A percentile compares a stretch with the other conserved stretches of the same genome.
phyloP scores from a whole-genome alignment of 805 yeast genomes.

The Candida pseudofarinosa region DNA sequence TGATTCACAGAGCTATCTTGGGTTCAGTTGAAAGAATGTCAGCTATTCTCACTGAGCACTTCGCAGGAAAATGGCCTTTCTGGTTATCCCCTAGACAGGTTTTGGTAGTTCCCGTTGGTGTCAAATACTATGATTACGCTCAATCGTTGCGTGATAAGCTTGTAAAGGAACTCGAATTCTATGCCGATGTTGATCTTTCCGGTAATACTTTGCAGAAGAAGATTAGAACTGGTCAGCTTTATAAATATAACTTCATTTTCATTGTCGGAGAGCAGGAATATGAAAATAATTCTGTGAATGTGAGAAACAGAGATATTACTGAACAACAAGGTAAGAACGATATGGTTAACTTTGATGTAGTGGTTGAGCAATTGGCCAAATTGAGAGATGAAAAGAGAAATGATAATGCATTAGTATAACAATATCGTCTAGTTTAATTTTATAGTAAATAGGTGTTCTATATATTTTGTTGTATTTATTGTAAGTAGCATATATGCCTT shows the following conservation, averaged over 20 bases:
- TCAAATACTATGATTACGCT: conserved; percentile 87
- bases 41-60: conserved; percentile 96
- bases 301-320: conserved; percentile 93
- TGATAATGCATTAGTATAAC: conserved; percentile 49
- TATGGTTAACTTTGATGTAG: conserved; percentile 67
- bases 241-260: conserved; percentile 92
- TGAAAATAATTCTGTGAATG: conserved; percentile 74
- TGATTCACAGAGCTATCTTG: conserved; percentile 98
- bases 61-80: conserved; percentile 99
- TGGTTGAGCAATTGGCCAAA: conserved; percentile 60
- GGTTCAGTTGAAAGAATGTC: conserved; percentile 99
- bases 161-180: conserved; percentile 68
- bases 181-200: conserved; percentile 86
- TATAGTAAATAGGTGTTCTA: background rate
- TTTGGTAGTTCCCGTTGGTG: conserved; percentile 95
- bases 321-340: conserved; percentile 92
- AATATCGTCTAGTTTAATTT: background rate
- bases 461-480: background rate
- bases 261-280: conserved; percentile 96
- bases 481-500: background rate
- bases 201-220: conserved; percentile 98
- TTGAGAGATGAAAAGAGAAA: conserved; percentile 72
- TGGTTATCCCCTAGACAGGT: conserved; percentile 99
- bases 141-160: conserved; percentile 67
- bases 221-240: conserved; percentile 93